Base-by-base conservation (phyloP, 23 red algal species). In the Gracilaria caudata region DNA sequence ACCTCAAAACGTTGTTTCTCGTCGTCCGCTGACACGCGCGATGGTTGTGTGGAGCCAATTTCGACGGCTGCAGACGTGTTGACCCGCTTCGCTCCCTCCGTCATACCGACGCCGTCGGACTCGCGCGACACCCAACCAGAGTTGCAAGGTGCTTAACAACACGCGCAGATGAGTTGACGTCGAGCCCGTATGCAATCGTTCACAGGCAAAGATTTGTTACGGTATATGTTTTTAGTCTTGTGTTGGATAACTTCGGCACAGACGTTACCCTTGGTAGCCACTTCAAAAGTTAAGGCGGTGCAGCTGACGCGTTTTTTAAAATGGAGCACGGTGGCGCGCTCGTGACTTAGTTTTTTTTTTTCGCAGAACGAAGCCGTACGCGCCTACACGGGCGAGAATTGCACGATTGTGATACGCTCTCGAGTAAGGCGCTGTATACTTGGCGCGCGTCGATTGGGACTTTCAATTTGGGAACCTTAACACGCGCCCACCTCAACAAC, bases 1-100 rank as follows among this genome's bases (percentile, higher is more conserved):
- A 90, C 66, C 37, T 97, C 94, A 78, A 97, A 97, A 24, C 94
- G 94, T 28, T 85, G 77, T 80, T 39, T 54, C 19, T 80, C 77
- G 0, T 54, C 77, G 26, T 80, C 77, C 21, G n/a, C n/a, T n/a
- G 70, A 49, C 40, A 37, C 61, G 61, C 61, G 30, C 61, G 29
- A 9, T 25, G 2, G 4, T 35, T 66, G 26, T 35, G 28, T 16
- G 17, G 61, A 66, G 61, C 28, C 61, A 66, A 36, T 66, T 30
- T 66, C 9, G 4, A 16, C 61, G 12, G 36, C 29, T 29, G 61
- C 61, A 36, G 61, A 33, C 0, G 2, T 66, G 61, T 66, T 66
- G 7, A 30, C 29, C 6, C 19, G 8, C 19, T 53, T 9, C 14
- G 49, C 49, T 17, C 49, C 49, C 12, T 53, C 49, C 5, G 49